Evolutionary conservation across 768 basidiomycete species (phyloP).

Genomic region (Lactarius vividus): DNA sequence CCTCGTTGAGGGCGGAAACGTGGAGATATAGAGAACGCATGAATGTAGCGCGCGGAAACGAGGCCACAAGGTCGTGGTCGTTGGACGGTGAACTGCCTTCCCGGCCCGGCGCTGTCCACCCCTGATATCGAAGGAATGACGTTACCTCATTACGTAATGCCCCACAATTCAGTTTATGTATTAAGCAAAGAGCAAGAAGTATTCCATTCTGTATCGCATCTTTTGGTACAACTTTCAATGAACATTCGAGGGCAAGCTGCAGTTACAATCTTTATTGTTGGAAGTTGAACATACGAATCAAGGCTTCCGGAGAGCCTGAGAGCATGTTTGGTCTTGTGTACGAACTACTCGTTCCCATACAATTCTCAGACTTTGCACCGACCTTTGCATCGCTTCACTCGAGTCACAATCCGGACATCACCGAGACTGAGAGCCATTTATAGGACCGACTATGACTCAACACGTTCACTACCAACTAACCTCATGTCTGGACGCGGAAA

Average conservation of each 20-base stretch:
- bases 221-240: no score
- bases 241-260: no score
- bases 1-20: constrained; percentile 70
- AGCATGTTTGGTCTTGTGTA: no score
- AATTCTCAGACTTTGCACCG: no score
- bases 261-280: no score
- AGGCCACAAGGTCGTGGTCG: neutral
- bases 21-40: constrained; percentile 65
- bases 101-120: neutral
- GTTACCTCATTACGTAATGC: neutral
- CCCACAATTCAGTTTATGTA: no score
- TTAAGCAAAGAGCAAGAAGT: no score
- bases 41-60: neutral
- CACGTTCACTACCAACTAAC: neutral
- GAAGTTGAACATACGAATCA: no score
- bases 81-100: neutral
- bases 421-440: neutral
- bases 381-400: neutral
- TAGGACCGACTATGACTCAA: neutral
- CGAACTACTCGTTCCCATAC: no score
- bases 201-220: no score
- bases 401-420: constrained; percentile 4
- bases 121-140: neutral
- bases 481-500: constrained; percentile 49
- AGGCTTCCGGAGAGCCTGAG: no score